These are phyloP conservation scores for Phytophthora melonis DNA, from an alignment of 352 stramenopile species.

Conservation along the genomic window DNA sequence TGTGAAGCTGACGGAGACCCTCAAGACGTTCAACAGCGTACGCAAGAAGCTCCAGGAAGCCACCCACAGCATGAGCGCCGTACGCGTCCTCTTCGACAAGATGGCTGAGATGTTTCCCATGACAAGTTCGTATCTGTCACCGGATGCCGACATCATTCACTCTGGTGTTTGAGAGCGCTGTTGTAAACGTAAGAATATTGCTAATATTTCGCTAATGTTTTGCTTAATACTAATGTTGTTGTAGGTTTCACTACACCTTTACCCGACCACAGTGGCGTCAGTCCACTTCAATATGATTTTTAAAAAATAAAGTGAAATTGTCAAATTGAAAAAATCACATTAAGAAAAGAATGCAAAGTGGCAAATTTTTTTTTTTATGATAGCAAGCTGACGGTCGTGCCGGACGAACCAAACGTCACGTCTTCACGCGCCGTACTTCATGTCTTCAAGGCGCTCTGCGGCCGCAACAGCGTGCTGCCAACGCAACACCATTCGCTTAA, in stretches of 20 bases:
- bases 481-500: background rate
- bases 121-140: no score
- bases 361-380: background rate
- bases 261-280: background rate
- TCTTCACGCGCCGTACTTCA: background rate
- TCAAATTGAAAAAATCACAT: background rate
- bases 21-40: conserved; percentile 18
- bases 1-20: conserved; percentile 2
- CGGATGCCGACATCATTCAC: no score
- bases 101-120: no score
- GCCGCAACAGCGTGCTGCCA: background rate
- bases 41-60: conserved; percentile 1
- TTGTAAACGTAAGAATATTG: no score
- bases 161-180: no score
- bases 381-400: background rate
- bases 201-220: no score
- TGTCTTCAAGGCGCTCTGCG: background rate
- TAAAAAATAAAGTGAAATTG: background rate
- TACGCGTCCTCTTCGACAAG: background rate
- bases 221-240: no score
- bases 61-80: background rate
- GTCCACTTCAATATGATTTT: background rate
- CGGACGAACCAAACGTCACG: no score
- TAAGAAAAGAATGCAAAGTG: background rate
- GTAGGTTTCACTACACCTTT: background rate